Conservation (phyloP, 306 rosid genomes). For the Quercus agrifolia region DNA sequence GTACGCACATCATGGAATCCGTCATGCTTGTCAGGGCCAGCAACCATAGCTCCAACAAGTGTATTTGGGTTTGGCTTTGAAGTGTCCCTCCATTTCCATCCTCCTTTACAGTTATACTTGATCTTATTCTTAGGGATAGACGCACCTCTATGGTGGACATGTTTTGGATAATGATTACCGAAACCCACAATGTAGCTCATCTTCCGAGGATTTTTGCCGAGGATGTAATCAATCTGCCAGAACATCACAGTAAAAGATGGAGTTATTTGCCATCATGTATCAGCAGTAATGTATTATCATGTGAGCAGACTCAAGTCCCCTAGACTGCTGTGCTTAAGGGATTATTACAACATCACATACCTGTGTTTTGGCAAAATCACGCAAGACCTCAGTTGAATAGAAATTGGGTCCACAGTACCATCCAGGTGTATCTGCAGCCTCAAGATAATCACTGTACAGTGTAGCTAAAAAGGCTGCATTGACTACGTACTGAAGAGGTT, state of each 20-base stretch:
- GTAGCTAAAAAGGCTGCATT: constrained; percentile 97
- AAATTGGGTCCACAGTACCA: constrained; percentile 99
- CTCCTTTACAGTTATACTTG: constrained; percentile 88
- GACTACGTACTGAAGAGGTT: constrained; percentile 93
- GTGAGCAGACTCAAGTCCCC: constrained; percentile 6
- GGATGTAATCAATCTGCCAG: constrained; percentile 89
- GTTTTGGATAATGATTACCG: constrained; percentile 85
- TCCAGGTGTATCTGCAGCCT: constrained; percentile 97
- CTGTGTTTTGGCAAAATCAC: constrained; percentile 85
- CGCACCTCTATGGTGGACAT: constrained; percentile 92
- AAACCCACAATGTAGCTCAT: constrained; percentile 90
- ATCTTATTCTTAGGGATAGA: constrained; percentile 90
- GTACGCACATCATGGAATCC: constrained; percentile 87
- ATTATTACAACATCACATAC: constrained; percentile 31
- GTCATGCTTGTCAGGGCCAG: constrained; percentile 92
- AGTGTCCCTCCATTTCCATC: constrained; percentile 95
- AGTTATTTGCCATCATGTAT: neutral
- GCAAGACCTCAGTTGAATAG: constrained; percentile 77
- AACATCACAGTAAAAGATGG: neutral
- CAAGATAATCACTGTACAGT: constrained; percentile 88
- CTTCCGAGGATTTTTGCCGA: constrained; percentile 82
- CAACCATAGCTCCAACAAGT: constrained; percentile 92
- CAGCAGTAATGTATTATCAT: neutral
- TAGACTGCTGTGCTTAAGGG: neutral
- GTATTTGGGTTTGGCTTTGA: constrained; percentile 80